Conservation (phyloP, 345 rosid genomes). For the Viola odorata region DNA sequence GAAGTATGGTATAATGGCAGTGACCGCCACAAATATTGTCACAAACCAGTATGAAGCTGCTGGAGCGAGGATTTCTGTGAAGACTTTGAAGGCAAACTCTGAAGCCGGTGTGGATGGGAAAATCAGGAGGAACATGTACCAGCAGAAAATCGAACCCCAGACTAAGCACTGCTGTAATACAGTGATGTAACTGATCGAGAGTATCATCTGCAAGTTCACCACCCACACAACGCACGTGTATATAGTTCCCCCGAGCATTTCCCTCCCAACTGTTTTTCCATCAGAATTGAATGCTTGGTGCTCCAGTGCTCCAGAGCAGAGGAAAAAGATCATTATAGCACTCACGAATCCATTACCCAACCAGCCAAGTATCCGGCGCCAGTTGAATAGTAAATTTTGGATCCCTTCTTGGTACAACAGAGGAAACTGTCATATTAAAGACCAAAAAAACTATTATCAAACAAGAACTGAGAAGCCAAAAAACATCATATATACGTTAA, state of each 20-base stretch:
- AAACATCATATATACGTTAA: no score
- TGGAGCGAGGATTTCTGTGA: conserved; percentile 72
- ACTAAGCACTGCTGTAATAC: conserved; percentile 57
- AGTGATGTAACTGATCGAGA: conserved; percentile 75
- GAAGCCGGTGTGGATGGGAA: conserved; percentile 42
- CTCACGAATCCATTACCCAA: conserved; percentile 67
- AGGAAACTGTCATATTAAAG: conserved; percentile 60
- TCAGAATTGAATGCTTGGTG: conserved; percentile 55
- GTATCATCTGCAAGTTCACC: conserved; percentile 78
- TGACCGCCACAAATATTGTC: conserved; percentile 40
- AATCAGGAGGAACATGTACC: conserved; percentile 67
- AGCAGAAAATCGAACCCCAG: conserved; percentile 59
- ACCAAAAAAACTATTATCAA: conserved; percentile 10
- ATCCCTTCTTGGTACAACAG: conserved; percentile 87
- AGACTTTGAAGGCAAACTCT: conserved; percentile 54
- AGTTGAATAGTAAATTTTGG: conserved; percentile 73
- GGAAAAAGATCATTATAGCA: conserved; percentile 57
- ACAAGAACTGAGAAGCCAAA: background rate
- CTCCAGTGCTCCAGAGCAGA: conserved; percentile 56
- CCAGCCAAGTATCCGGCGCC: conserved; percentile 76
- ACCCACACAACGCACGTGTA: conserved; percentile 83
- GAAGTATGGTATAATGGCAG: conserved; percentile 63
- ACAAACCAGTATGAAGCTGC: conserved; percentile 72
- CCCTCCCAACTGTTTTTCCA: conserved; percentile 59
- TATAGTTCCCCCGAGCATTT: conserved; percentile 66